Conservation (phyloP, 495 filamentous ascomycete species). For the Lophium mytilinum region DNA sequence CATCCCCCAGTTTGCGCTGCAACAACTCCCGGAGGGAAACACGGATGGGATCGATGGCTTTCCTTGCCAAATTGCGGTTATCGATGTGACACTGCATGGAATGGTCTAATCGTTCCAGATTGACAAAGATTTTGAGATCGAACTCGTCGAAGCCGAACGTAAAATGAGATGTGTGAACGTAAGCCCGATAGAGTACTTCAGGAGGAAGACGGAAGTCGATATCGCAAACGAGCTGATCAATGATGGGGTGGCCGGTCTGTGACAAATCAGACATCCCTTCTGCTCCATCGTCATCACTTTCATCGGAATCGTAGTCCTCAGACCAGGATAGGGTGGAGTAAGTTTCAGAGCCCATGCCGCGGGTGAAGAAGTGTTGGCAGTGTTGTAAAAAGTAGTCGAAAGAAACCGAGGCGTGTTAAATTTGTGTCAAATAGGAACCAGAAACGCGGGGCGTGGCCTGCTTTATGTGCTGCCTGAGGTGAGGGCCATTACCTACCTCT, state of each 20-base stretch:
- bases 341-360: too few species aligned
- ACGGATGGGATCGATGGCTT: slow-evolving; percentile 1
- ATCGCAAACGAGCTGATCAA: not conserved
- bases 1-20: not conserved
- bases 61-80: not conserved
- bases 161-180: not conserved
- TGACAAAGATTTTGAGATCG: not conserved
- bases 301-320: not conserved
- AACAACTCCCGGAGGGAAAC: not conserved
- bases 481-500: too few species aligned
- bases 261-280: not conserved
- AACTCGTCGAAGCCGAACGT: slow-evolving; percentile 8
- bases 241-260: not conserved
- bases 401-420: too few species aligned
- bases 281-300: not conserved
- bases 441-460: too few species aligned
- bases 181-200: not conserved
- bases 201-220: not conserved
- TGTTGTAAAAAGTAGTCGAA: too few species aligned
- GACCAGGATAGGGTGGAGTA: too few species aligned
- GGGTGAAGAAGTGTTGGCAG: too few species aligned
- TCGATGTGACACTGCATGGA: not conserved
- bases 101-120: not conserved
- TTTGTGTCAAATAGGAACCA: too few species aligned
- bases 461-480: too few species aligned